Conservation (phyloP, 1,284 basidiomycete genomes). For the Baeospora myosura region DNA sequence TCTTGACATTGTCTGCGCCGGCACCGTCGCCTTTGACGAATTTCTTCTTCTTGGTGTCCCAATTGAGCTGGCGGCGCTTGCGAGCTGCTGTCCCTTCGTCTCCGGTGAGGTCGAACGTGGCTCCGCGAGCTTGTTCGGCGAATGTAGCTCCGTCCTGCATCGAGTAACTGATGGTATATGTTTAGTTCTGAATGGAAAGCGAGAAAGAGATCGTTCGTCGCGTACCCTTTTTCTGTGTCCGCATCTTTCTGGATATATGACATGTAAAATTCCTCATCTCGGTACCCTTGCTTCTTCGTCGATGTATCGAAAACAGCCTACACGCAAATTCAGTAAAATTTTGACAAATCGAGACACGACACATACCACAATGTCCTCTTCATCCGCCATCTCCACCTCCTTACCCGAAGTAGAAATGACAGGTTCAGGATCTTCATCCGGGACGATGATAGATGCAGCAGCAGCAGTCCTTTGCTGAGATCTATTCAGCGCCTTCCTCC, state of each 20-base stretch:
- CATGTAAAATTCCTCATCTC: slow-evolving; percentile 88
- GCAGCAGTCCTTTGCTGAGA: slow-evolving; percentile 43
- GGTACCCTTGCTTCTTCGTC: slow-evolving; percentile 48
- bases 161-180: slow-evolving; percentile 60
- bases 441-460: slow-evolving; percentile 28
- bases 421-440: slow-evolving; percentile 28
- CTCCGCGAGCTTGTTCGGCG: slow-evolving; percentile 74
- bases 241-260: slow-evolving; percentile 85
- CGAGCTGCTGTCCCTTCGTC: slow-evolving; percentile 68
- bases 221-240: slow-evolving; percentile 81
- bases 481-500: slow-evolving; percentile 72
- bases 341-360: slow-evolving; percentile 2
- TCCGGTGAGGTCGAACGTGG: slow-evolving; percentile 78
- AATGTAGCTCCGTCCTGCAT: slow-evolving; percentile 81
- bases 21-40: slow-evolving; percentile 82
- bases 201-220: slow-evolving; percentile 7
- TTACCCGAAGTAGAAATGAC: slow-evolving; percentile 19
- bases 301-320: slow-evolving; percentile 73
- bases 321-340: slow-evolving; percentile 4
- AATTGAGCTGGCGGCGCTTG: slow-evolving; percentile 65
- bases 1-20: slow-evolving; percentile 90
- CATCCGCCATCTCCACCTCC: slow-evolving; percentile 65
- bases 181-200: slow-evolving; percentile 5
- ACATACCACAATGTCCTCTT: slow-evolving; percentile 67
- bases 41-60: slow-evolving; percentile 97